Conservation (phyloP, 345 rosid species). For the Erucastrum elatum region DNA sequence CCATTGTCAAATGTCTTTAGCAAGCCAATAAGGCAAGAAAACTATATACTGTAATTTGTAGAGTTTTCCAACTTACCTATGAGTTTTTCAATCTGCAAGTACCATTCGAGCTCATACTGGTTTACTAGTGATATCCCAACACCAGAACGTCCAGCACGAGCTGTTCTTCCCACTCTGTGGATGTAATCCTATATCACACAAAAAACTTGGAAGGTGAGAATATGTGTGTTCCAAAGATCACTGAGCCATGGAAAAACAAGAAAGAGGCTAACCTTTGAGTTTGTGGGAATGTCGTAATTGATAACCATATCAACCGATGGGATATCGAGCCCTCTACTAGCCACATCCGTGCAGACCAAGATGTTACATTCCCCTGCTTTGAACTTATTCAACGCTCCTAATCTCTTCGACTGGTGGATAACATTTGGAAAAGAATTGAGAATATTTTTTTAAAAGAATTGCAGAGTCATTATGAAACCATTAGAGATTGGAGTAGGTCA, state of each 20-base stretch:
- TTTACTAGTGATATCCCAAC: conserved; percentile 86
- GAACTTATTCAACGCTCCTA: not conserved
- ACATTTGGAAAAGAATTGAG: not conserved
- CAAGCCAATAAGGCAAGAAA: not conserved
- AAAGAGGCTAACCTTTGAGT: conserved; percentile 20
- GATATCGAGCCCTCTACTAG: conserved; percentile 98
- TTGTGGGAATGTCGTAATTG: conserved; percentile 86
- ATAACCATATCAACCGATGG: conserved; percentile 95
- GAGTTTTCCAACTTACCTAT: conserved; percentile 51
- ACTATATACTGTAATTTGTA: not conserved
- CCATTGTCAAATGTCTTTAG: not conserved
- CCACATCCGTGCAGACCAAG: conserved; percentile 37
- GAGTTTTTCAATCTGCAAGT: conserved; percentile 80
- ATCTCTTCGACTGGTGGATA: not conserved
- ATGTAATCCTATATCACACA: conserved; percentile 74
- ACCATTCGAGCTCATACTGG: conserved; percentile 95
- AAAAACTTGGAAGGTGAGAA: conserved; percentile 11
- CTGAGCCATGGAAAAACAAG: conserved; percentile 1
- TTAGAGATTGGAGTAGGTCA: not conserved
- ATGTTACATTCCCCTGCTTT: not conserved
- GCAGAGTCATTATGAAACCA: not conserved
- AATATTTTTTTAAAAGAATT: not conserved
- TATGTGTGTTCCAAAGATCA: not conserved
- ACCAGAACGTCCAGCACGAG: conserved; percentile 98
- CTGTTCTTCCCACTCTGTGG: conserved; percentile 87